Conservation (phyloP, 805 yeast genomes). For the Phaffomyces antillensis region DNA sequence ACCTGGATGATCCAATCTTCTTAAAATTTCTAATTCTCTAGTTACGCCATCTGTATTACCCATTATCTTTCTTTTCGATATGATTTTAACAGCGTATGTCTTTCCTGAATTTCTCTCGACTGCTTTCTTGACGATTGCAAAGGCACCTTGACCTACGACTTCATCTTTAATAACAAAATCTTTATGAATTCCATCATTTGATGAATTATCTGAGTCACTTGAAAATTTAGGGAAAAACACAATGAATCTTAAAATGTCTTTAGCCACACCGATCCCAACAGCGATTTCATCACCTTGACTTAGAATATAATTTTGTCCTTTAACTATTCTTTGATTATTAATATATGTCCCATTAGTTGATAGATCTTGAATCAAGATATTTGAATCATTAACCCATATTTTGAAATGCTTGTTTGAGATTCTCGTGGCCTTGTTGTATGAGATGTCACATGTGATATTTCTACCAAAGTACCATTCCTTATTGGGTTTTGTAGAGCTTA, state of each 20-base stretch:
- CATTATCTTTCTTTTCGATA: slow-evolving; percentile 71
- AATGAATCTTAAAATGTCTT: slow-evolving; percentile 51
- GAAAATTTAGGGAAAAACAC: slow-evolving; percentile 29
- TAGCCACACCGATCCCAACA: slow-evolving; percentile 78
- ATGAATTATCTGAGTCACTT: neutral
- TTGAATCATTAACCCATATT: slow-evolving; percentile 57
- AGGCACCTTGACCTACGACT: slow-evolving; percentile 95
- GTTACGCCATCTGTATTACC: slow-evolving; percentile 77
- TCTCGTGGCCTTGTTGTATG: slow-evolving; percentile 51
- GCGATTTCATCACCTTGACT: slow-evolving; percentile 92
- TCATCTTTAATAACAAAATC: slow-evolving; percentile 77
- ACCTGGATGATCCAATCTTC: slow-evolving; percentile 74
- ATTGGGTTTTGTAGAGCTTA: slow-evolving; percentile 30
- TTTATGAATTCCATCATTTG: slow-evolving; percentile 45
- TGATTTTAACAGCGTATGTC: slow-evolving; percentile 86
- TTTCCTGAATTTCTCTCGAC: slow-evolving; percentile 80
- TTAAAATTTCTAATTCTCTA: slow-evolving; percentile 76
- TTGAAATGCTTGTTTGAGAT: slow-evolving; percentile 70
- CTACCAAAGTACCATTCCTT: slow-evolving; percentile 72
- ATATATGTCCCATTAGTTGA: slow-evolving; percentile 93
- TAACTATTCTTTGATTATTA: slow-evolving; percentile 65
- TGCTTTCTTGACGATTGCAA: slow-evolving; percentile 91
- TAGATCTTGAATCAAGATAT: slow-evolving; percentile 45
- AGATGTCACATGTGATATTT: slow-evolving; percentile 55
- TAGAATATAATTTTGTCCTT: slow-evolving; percentile 71